Percentiles rank a stretch among this genome's conserved stretches.
phyloP scores from a whole-genome alignment of 176 grass and related monocot species.

The Raddia distichophylla region DNA sequence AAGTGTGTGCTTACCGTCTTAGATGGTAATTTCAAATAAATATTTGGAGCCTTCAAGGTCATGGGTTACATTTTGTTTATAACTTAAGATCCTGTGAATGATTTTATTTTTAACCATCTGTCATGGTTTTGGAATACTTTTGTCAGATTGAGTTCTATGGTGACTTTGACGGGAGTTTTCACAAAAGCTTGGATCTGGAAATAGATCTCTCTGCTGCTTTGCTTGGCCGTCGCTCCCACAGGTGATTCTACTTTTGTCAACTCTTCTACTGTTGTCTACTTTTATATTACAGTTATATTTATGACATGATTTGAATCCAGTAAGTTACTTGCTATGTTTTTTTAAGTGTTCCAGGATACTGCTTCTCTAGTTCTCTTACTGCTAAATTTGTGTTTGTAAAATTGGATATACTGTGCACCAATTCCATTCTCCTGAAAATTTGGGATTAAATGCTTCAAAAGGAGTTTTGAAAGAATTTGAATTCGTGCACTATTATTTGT shows the following conservation, averaged over 20 bases:
- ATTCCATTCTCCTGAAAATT: background rate
- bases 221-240: constrained; percentile 86
- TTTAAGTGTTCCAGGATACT: background rate
- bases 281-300: background rate
- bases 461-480: background rate
- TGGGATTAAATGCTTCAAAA: background rate
- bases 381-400: background rate
- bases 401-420: background rate
- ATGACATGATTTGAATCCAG: background rate
- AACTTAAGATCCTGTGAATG: background rate
- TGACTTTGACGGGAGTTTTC: constrained; percentile 93
- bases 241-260: constrained; percentile 44
- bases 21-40: background rate
- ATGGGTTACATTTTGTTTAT: background rate
- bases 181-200: constrained; percentile 94
- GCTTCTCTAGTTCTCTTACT: background rate
- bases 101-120: constrained; percentile 7
- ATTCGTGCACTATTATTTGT: background rate
- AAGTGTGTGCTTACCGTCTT: background rate
- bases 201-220: constrained; percentile 94
- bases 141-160: constrained; percentile 95
- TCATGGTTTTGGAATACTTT: constrained; percentile 20
- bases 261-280: background rate
- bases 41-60: background rate
- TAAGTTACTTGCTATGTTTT: constrained; percentile 12